Evolutionary conservation across 192 early-diverging fungal species (phyloP).

Genomic region (Kickxella alabastrina): DNA sequence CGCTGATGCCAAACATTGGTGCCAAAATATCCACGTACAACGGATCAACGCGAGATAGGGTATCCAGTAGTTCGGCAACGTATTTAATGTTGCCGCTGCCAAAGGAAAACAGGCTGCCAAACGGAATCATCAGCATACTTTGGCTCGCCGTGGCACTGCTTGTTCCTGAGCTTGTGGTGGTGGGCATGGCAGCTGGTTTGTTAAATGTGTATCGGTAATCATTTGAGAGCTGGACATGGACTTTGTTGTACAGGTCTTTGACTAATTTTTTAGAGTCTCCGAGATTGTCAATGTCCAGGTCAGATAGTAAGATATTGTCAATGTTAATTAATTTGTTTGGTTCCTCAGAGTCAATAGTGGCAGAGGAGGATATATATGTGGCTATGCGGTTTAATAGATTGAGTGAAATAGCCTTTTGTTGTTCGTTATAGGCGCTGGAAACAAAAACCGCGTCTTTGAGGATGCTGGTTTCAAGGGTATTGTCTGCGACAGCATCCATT

Average conservation of each 20-base stretch:
- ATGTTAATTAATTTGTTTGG: background rate
- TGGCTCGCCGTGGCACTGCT: background rate
- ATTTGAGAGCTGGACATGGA: constrained; percentile 11
- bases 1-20: constrained; percentile 27
- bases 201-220: constrained; percentile 9
- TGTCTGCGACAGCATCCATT: background rate
- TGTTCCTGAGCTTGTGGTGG: background rate
- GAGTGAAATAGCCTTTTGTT: constrained; percentile 5
- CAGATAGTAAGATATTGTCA: constrained; percentile 12
- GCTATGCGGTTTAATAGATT: constrained; percentile 13
- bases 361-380: background rate
- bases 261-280: constrained; percentile 12
- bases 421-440: background rate
- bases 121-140: constrained; percentile 27
- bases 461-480: background rate
- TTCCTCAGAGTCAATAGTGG: background rate
- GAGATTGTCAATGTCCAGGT: constrained; percentile 12
- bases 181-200: background rate
- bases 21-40: constrained; percentile 7
- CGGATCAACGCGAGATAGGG: constrained; percentile 6
- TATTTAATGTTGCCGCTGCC: constrained; percentile 17
- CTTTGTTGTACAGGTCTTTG: constrained; percentile 9
- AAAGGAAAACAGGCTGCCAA: constrained; percentile 27
- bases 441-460: no score
- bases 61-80: constrained; percentile 19